phyloP scores from a whole-genome alignment of 2,329 filamentous ascomycete genomes.

The Fusarium sp. region DNA sequence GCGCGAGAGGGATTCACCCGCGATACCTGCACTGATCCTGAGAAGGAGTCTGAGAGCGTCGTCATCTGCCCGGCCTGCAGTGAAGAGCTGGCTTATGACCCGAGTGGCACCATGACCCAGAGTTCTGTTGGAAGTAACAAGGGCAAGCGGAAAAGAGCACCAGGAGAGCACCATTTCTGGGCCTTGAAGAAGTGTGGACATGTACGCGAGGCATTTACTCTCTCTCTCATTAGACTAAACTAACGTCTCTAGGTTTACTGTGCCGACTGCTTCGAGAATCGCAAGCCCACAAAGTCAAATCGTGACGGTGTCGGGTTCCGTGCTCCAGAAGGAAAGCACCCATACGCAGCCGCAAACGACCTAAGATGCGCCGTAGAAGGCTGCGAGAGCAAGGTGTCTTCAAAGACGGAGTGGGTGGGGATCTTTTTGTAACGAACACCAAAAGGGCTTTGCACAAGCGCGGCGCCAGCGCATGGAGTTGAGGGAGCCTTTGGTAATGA shows the following conservation, averaged over 20 bases:
- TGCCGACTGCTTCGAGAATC: conserved; percentile 70
- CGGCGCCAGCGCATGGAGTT: conserved; percentile 1
- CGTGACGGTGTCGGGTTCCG: conserved; percentile 56
- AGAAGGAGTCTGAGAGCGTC: conserved; percentile 71
- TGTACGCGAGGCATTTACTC: conserved; percentile 64
- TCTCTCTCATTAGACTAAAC: background rate
- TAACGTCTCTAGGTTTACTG: conserved; percentile 68
- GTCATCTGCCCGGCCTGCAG: conserved; percentile 90
- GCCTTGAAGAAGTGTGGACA: conserved; percentile 92
- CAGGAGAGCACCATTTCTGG: conserved; percentile 88
- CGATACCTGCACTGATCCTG: conserved; percentile 61
- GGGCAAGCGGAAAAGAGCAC: conserved; percentile 59
- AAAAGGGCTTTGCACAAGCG: background rate
- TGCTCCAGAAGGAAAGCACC: conserved; percentile 45
- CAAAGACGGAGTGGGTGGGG: conserved; percentile 71
- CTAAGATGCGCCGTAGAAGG: conserved; percentile 68
- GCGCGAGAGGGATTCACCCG: conserved; percentile 84
- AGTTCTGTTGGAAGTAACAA: conserved; percentile 40
- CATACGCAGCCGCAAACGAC: conserved; percentile 46
- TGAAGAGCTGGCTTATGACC: conserved; percentile 83
- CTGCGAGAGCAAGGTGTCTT: conserved; percentile 65
- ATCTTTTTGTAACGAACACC: conserved; percentile 62
- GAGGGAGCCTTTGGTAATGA: conserved; percentile 13
- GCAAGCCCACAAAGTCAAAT: conserved; percentile 55
- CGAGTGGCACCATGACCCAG: conserved; percentile 51